Evolutionary conservation across 2,329 filamentous ascomycete species (phyloP), one percentile per base, ranked within the genome.

Genomic region (Sarocladiaceae sp.): DNA sequence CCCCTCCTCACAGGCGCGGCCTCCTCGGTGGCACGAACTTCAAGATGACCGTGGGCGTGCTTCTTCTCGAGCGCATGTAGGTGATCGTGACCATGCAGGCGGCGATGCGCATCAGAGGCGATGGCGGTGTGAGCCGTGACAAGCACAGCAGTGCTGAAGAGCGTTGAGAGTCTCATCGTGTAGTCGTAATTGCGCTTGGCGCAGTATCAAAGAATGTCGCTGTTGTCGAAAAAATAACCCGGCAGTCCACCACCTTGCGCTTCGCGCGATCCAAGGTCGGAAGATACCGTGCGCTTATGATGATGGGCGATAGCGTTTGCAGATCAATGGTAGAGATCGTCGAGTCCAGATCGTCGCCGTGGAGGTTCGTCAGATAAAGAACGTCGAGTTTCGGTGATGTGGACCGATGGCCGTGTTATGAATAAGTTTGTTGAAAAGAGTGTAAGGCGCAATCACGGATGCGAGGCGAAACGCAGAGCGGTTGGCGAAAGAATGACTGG

Each of bases 121-220:
- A 28, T 33, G 4, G 44, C 17, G 8, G 44, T 31, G 28, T 73
- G 68, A 31, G 68, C 64, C 22, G 71, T 70, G 56, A 80, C 62
- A 37, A 83, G 62, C 23, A 78, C 58, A 72, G 64, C 73, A 72
- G 54, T 82, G 57, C 73, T 72, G 63, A 74, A 69, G 57, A 77
- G 71, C 55, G n/a, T 35, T 28, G 73, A 69, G 64, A 77, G 62
- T 70, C 76, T 83, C 81, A 84, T 84, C 57, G 62, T 66, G 60
- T 55, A 37, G 48, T 39, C 36, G 51, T 37, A 49, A 54, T 49
- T 26, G 40, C 40, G 40, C 40, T 10, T 11, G 23, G 40, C 40
- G 40, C 40, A 28, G 33, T 23, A 31, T 33, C 44, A 33, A 48
- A 33, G 13, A 11, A 4, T 20, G n/a, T 39, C 23, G 33, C 22